Conservation (phyloP, 2,329 filamentous ascomycete species). For the Leptosphaerulina australis region DNA sequence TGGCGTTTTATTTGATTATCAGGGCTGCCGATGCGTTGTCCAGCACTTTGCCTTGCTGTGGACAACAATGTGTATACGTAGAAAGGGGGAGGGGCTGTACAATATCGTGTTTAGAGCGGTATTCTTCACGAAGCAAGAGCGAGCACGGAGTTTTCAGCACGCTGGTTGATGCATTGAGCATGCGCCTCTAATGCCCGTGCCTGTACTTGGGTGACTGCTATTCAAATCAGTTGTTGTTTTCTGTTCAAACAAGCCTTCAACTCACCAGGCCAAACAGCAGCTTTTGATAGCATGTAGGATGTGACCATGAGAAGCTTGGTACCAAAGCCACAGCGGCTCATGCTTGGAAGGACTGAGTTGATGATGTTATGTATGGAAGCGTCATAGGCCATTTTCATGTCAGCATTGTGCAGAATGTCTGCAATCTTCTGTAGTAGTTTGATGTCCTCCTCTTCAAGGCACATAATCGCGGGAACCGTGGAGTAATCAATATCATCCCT, state of each 20-base stretch:
- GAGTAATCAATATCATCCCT: conserved; percentile 78
- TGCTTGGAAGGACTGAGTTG: conserved; percentile 60
- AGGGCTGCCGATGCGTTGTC: background rate
- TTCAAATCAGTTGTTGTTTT: conserved; percentile 6
- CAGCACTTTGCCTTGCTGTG: conserved; percentile 2
- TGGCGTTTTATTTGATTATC: no score
- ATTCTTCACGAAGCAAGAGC: conserved; percentile 36
- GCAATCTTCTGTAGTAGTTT: conserved; percentile 83
- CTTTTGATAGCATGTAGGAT: conserved; percentile 84
- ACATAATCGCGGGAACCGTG: conserved; percentile 84
- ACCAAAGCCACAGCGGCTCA: conserved; percentile 72
- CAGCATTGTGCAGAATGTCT: conserved; percentile 75
- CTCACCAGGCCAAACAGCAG: conserved; percentile 90
- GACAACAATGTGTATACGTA: background rate
- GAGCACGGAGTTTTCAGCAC: conserved; percentile 58
- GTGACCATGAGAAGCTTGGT: conserved; percentile 84
- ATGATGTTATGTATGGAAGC: conserved; percentile 54
- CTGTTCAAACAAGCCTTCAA: conserved; percentile 18
- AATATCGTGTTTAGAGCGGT: background rate
- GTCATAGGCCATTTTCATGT: conserved; percentile 74
- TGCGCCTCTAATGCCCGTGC: conserved; percentile 69
- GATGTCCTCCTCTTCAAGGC: conserved; percentile 89
- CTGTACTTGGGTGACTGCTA: conserved; percentile 70
- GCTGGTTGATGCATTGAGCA: conserved; percentile 66
- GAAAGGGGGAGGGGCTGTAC: background rate